Evolutionary conservation across 495 filamentous ascomycete genomes (phyloP), one percentile per base, ranked within the genome.

Genomic region (Extremus antarcticus): DNA sequence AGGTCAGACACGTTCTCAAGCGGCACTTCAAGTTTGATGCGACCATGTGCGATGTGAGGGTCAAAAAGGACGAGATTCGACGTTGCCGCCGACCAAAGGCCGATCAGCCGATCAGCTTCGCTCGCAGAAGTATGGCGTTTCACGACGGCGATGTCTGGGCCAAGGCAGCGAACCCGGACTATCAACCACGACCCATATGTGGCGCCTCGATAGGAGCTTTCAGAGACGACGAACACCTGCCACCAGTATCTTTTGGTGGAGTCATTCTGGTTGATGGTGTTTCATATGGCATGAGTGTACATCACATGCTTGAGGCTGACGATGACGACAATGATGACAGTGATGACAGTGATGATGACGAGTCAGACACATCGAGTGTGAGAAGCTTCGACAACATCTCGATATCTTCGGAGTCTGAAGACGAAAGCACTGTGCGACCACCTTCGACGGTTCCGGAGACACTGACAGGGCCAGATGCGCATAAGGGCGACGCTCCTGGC

Each of bases 131-230:
- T 10, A 58, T 58, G 55, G 59, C 59, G 9, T 25, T 24, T 2
- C 23, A 13, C 16, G 50, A 25, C 25, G 50, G 50, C 2, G 51
- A 47, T 21, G 25, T 43, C 0, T 53, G 66, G 25, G 55, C 58
- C 43, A 47, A 50, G 19, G 63, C 65, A 2, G 59, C 74, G 13
- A 87, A 87, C 59, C 75, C 75, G 0, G 74, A 73, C 17, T 85
- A 88, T 61, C 90, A 96, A 65, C 73, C 82, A 55, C 77, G 76
- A 54, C 90, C 91, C 0, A 65, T 81, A 0, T 94, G 88, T 50
- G 91, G 91, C 0, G 91, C 91, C 1, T 94, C 88, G 22, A 95
- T 97, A 55, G 91, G 91, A 17, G 90, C 91, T 0, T 95, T 86
- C 70, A 78, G 85, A 51, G 85, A 87, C 43, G 83, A 87, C 47